phyloP scores from a whole-genome alignment of 352 stramenopile species.

The Blastocystis sp. region DNA sequence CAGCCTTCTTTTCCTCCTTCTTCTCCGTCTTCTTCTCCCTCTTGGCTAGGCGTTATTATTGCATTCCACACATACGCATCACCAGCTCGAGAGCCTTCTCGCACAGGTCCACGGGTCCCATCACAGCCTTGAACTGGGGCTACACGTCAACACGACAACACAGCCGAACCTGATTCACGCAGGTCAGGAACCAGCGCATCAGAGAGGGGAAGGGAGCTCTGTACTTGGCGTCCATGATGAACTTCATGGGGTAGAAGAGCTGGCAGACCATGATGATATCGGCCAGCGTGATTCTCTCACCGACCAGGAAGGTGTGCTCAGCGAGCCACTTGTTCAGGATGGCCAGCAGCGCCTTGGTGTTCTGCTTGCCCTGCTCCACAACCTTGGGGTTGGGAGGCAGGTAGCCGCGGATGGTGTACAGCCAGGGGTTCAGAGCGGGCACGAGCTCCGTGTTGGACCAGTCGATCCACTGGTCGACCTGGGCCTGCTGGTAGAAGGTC shows the following conservation, averaged over 20 bases:
- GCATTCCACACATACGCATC: not conserved
- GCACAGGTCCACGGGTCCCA: constrained; percentile 83
- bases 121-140: constrained; percentile 83
- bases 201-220: constrained; percentile 83
- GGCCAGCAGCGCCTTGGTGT: constrained; percentile 74
- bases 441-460: constrained; percentile 86
- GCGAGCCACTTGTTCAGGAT: constrained; percentile 83
- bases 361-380: constrained; percentile 82
- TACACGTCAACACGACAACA: not conserved
- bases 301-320: constrained; percentile 85
- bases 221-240: constrained; percentile 84
- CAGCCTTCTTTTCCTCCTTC: constrained; percentile 16
- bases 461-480: constrained; percentile 89
- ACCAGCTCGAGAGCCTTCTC: constrained; percentile 74
- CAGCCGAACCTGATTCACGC: constrained; percentile 79
- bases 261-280: constrained; percentile 83
- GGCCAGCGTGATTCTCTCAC: constrained; percentile 85
- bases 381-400: constrained; percentile 81
- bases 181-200: constrained; percentile 85
- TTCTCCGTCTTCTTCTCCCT: constrained; percentile 73
- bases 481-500: constrained; percentile 84
- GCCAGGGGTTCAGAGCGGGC: constrained; percentile 80
- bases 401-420: constrained; percentile 84
- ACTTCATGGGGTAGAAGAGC: constrained; percentile 89
- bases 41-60: constrained; percentile 64